A percentile compares a stretch with the other conserved stretches of the same genome.
These are phyloP conservation scores for Pestalotiopsis fici DNA, from an alignment of 2,329 filamentous ascomycete species.

Conservation along the genomic window DNA sequence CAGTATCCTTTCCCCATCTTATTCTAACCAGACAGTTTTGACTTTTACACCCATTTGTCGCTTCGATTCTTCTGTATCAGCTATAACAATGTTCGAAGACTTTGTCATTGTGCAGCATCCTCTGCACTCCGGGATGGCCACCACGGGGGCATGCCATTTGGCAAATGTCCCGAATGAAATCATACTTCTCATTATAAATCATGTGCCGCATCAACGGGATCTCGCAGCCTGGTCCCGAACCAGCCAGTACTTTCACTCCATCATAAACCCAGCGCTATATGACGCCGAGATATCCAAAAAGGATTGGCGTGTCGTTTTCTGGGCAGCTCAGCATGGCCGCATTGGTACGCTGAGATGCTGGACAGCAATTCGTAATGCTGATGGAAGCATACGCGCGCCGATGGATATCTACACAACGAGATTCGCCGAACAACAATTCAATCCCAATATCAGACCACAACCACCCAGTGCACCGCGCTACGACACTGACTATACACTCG, in stretches of 20 bases:
- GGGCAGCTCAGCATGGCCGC: not conserved
- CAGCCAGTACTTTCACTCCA: not conserved
- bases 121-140: not conserved
- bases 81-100: no score
- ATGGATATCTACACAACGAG: not conserved
- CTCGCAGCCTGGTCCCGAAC: not conserved
- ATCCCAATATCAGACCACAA: no score
- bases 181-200: not conserved
- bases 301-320: constrained; percentile 1
- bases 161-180: not conserved
- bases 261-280: not conserved
- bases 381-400: not conserved
- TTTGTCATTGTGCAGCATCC: no score
- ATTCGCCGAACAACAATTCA: not conserved
- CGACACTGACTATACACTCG: not conserved
- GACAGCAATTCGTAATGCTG: not conserved
- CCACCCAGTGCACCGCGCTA: no score
- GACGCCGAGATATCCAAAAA: not conserved
- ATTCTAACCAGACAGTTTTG: no score
- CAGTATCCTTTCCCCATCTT: no score
- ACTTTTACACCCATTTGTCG: no score
- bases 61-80: no score
- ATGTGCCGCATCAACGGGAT: not conserved
- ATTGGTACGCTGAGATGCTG: not conserved
- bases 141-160: not conserved